Evolutionary conservation across 805 yeast species (phyloP).

Genomic region (Phaffomyces antillensis): DNA sequence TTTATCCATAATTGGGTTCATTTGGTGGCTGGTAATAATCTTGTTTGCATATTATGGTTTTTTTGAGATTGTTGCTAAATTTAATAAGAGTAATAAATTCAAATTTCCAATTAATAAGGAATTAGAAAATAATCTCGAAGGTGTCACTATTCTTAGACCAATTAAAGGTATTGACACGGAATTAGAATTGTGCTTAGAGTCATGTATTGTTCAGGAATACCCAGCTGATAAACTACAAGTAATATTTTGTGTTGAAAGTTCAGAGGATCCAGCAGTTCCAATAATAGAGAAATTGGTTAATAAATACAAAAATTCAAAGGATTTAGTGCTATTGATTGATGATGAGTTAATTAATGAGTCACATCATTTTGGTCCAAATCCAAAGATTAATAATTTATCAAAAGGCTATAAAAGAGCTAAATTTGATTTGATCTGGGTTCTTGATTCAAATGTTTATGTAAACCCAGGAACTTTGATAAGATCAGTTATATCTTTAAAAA

Average conservation of each 20-base stretch:
- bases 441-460: constrained; percentile 83
- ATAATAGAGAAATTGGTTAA: constrained; percentile 43
- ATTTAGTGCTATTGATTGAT: constrained; percentile 47
- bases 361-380: constrained; percentile 69
- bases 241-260: constrained; percentile 66
- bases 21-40: constrained; percentile 21
- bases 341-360: constrained; percentile 29
- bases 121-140: constrained; percentile 36
- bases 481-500: constrained; percentile 46
- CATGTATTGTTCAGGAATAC: constrained; percentile 63
- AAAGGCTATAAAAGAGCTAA: constrained; percentile 67
- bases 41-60: constrained; percentile 18
- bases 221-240: constrained; percentile 56
- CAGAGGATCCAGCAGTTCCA: constrained; percentile 56
- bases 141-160: constrained; percentile 77
- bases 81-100: constrained; percentile 15
- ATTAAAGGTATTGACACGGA: constrained; percentile 80
- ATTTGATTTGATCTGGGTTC: constrained; percentile 73
- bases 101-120: constrained; percentile 3
- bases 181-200: constrained; percentile 56
- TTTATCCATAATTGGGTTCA: constrained; percentile 14
- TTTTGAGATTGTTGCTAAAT: constrained; percentile 17
- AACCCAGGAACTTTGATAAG: constrained; percentile 55
- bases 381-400: constrained; percentile 81
- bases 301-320: constrained; percentile 50